These are phyloP conservation scores for Exophiala xenobiotica DNA, from an alignment of 2,329 filamentous ascomycete genomes.

Conservation along the genomic window DNA sequence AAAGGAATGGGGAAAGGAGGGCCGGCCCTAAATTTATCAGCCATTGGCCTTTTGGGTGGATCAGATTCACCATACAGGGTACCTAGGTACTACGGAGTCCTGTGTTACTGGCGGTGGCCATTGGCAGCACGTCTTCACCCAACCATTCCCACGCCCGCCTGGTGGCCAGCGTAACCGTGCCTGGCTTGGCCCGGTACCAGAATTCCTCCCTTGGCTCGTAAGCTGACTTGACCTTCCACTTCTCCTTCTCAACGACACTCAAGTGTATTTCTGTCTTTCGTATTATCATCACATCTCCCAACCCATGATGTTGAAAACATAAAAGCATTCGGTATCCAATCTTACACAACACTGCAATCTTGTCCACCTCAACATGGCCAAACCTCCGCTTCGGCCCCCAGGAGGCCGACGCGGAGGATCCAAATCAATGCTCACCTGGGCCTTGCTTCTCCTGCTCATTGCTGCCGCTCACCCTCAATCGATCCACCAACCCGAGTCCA, in stretches of 20 bases:
- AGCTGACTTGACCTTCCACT: constrained; percentile 3
- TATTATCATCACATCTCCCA: neutral
- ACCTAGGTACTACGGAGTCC: neutral
- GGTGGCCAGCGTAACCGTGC: neutral
- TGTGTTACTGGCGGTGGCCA: neutral
- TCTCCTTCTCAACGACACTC: neutral
- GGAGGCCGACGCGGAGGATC: constrained; percentile 26
- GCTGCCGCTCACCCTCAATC: constrained; percentile 22
- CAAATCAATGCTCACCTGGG: constrained; percentile 28
- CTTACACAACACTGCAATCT: constrained; percentile 12
- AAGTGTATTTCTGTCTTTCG: neutral
- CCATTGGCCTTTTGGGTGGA: no score
- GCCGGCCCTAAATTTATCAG: neutral
- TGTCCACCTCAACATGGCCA: constrained; percentile 21
- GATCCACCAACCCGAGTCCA: constrained; percentile 13
- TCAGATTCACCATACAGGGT: neutral
- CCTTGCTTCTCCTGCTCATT: constrained; percentile 27
- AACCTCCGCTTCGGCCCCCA: constrained; percentile 28
- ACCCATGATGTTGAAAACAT: neutral
- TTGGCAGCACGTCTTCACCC: neutral
- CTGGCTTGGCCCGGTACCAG: neutral
- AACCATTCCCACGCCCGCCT: neutral
- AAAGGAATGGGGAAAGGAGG: neutral
- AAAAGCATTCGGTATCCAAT: neutral
- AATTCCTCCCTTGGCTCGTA: constrained; percentile 6